Conservation (phyloP, 805 yeast species). For the Lipomyces chichibuensis region DNA sequence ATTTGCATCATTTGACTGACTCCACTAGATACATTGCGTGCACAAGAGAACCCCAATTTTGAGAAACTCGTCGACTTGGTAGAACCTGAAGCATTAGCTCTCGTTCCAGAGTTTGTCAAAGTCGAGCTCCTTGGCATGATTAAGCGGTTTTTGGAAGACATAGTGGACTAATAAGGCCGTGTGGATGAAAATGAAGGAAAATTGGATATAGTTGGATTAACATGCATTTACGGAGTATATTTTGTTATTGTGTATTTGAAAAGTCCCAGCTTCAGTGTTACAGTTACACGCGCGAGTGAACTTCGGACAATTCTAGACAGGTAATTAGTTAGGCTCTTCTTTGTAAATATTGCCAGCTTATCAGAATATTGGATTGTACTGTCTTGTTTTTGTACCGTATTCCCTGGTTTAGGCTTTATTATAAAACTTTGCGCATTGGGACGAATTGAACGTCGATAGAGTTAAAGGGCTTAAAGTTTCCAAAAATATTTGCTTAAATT, state of each 20-base stretch:
- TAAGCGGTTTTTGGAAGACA: slow-evolving; percentile 42
- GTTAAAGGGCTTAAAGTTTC: neutral
- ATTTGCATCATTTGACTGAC: neutral
- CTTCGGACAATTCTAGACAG: neutral
- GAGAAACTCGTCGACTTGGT: slow-evolving; percentile 55
- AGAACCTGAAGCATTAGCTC: slow-evolving; percentile 66
- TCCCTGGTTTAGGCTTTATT: neutral
- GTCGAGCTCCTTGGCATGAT: slow-evolving; percentile 62
- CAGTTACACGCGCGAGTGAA: neutral
- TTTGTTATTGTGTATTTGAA: neutral
- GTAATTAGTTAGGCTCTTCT: neutral
- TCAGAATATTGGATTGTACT: neutral
- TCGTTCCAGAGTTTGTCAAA: slow-evolving; percentile 71
- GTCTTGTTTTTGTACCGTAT: neutral
- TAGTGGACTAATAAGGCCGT: slow-evolving; percentile 19
- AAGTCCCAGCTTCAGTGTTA: neutral
- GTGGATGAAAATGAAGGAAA: neutral
- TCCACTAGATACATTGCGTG: slow-evolving; percentile 45
- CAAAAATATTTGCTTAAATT: too few species aligned
- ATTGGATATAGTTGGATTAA: neutral
- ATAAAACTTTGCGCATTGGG: neutral
- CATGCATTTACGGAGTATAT: neutral
- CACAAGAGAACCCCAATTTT: slow-evolving; percentile 55
- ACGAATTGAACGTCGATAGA: neutral
- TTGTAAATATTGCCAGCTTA: neutral